Evolutionary conservation across 345 rosid genomes (phyloP), one percentile per base, ranked within the genome.

Genomic region (Ailanthus altissimus): DNA sequence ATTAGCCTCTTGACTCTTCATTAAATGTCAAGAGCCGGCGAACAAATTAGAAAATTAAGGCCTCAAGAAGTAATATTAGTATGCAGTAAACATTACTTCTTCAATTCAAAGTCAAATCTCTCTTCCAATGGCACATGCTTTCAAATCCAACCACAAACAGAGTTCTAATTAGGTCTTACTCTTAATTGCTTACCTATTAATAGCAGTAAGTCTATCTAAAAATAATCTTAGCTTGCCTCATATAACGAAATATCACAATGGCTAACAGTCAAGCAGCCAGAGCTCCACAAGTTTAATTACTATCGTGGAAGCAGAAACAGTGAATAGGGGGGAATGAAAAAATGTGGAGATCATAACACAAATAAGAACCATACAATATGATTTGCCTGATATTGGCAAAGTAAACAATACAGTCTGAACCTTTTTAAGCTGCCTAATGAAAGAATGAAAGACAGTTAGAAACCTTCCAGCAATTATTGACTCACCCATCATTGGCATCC

Each of bases 21-120:
- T 71, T 38, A 71, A 16, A 15, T 10, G 67, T 73, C 54, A 73
- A 58, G 40, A 62, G 21, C 67, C 59, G n/a, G 59, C 2, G 59
- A n/a, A 56, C 25, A 7, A 8, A 36, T 40, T 36, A 63, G 46
- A 60, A 12, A 26, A 26, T 60, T 60, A 60, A 12, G 4, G 40
- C 64, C 40, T 28, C 20, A 14, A 13, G 10, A 26, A 15, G 40
- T 64, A 18, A 16, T 15, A 13, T 4, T 15, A 21, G n/a, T 28
- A 69, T 26, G 50, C 25, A 25, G 15, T 47, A 26, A n/a, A n/a
- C 25, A 14, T 46, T 10, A 46, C 26, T 12, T 62, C 8, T 23
- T 50, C 56, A 40, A 32, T 32, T 40, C 67, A 54, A 62, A 49
- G 49, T 23, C 13, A 75, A 38, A 64, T 50, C 65, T 51, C 42